Evolutionary conservation across 108 stramenopile genomes (phyloP).

Genomic region (Stephanodiscus minutulus): DNA sequence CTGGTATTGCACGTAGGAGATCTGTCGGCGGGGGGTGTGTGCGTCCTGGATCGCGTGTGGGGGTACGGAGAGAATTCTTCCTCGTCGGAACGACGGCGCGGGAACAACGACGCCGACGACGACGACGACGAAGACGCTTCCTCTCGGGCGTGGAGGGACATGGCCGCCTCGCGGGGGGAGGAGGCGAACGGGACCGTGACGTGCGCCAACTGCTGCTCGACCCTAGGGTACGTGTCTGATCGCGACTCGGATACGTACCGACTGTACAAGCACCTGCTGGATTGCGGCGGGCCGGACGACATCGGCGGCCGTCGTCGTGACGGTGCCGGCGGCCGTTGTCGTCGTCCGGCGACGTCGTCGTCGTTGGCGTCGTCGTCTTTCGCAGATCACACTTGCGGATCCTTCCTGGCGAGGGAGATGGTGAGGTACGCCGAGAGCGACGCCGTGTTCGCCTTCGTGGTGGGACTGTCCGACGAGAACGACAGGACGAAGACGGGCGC

Average conservation of each 20-base stretch:
- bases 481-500: slow-evolving; percentile 7
- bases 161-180: slow-evolving; percentile 15
- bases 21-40: slow-evolving; percentile 36
- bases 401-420: slow-evolving; percentile 80
- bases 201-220: slow-evolving; percentile 59
- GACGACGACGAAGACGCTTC: background rate
- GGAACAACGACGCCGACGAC: background rate
- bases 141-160: slow-evolving; percentile 46
- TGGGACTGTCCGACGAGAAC: slow-evolving; percentile 28
- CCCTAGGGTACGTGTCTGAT: slow-evolving; percentile 70
- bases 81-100: background rate
- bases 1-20: slow-evolving; percentile 63
- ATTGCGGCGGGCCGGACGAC: slow-evolving; percentile 25
- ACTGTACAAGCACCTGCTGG: slow-evolving; percentile 74
- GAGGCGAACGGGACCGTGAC: slow-evolving; percentile 14
- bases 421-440: slow-evolving; percentile 81
- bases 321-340: background rate
- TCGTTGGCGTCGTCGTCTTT: background rate
- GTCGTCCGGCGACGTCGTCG: no score
- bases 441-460: slow-evolving; percentile 78
- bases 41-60: slow-evolving; percentile 43
- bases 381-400: slow-evolving; percentile 46
- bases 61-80: slow-evolving; percentile 64
- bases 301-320: background rate
- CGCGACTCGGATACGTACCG: slow-evolving; percentile 59